A percentile compares a stretch with the other conserved stretches of the same genome.
phyloP scores from a whole-genome alignment of 179 eudicot genomes.

The Vitellaria paradoxa region DNA sequence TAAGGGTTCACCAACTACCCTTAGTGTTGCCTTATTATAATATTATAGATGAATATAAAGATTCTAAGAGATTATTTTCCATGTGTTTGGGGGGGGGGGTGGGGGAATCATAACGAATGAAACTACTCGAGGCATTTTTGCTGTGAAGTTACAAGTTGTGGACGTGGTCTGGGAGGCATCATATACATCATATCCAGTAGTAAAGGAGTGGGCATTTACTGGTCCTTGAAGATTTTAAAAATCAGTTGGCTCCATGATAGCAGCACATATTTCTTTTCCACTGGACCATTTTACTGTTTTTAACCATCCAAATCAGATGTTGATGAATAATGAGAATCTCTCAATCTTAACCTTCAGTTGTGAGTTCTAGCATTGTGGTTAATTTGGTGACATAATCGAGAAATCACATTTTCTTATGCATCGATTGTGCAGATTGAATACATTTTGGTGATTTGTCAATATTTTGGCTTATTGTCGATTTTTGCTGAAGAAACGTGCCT shows the following conservation, averaged over 20 bases:
- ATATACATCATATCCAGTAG: not conserved
- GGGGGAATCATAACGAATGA: not conserved
- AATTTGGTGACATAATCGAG: not conserved
- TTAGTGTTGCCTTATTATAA: no score
- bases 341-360: not conserved
- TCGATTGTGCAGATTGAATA: not conserved
- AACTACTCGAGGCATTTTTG: not conserved
- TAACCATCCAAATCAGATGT: not conserved
- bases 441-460: not conserved
- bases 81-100: no score
- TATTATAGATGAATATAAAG: no score
- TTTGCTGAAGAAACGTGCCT: not conserved
- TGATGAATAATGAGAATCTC: not conserved
- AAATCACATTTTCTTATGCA: not conserved
- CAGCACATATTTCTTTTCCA: not conserved
- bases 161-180: not conserved
- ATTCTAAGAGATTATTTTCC: no score
- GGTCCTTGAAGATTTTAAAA: conserved; percentile 2
- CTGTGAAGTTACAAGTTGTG: not conserved
- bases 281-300: not conserved
- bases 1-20: no score
- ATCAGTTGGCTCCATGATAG: not conserved
- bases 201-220: not conserved
- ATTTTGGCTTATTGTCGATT: not conserved
- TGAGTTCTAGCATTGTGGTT: not conserved